Evolutionary conservation across 2,329 filamentous ascomycete species (phyloP).

Genomic region (Colletotrichum aenigma): DNA sequence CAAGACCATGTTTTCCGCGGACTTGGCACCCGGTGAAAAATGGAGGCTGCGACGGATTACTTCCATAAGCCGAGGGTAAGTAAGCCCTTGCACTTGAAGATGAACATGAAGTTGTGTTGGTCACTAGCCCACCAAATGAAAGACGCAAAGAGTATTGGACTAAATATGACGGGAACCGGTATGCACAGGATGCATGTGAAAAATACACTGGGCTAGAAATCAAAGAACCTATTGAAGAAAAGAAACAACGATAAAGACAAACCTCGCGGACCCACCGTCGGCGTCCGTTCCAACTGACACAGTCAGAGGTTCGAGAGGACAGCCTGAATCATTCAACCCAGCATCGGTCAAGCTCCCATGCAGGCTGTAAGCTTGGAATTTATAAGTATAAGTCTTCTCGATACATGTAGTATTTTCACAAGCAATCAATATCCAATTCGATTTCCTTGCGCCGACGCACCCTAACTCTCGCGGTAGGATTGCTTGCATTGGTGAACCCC

Average conservation of each 20-base stretch:
- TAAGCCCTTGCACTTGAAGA: neutral
- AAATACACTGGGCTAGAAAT: too few species aligned
- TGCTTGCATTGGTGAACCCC: neutral
- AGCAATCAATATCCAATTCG: neutral
- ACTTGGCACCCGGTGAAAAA: neutral
- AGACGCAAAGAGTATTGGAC: rapidly evolving
- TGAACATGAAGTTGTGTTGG: rapidly evolving
- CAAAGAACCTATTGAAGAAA: too few species aligned
- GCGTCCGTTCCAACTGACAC: neutral
- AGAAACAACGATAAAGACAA: neutral
- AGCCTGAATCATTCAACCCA: neutral
- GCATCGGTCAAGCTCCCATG: neutral
- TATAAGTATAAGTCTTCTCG: neutral
- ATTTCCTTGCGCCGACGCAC: neutral
- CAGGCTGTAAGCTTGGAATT: neutral
- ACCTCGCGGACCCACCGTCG: neutral
- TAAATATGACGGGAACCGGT: too few species aligned
- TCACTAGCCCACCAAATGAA: rapidly evolving
- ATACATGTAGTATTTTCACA: neutral
- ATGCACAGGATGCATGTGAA: too few species aligned
- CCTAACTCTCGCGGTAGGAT: neutral
- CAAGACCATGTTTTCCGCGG: neutral
- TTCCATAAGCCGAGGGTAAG: neutral
- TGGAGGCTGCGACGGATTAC: neutral
- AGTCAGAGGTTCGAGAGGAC: neutral